Conservation (phyloP, 2,329 filamentous ascomycete species). For the Cryphonectria naterciae region DNA sequence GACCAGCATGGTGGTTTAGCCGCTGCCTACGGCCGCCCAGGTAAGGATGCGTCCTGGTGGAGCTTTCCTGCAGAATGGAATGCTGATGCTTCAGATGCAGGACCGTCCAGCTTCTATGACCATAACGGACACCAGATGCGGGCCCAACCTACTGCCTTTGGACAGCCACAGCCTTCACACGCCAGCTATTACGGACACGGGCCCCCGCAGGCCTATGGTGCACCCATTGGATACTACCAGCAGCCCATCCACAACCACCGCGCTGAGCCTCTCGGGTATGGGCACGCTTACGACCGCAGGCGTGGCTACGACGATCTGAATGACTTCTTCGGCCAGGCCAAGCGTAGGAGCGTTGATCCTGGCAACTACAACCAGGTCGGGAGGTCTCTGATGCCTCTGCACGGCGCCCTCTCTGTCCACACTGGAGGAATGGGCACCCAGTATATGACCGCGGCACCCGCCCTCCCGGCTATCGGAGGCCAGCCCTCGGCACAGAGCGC, state of each 20-base stretch:
- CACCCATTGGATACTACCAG: conserved; percentile 75
- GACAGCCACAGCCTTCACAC: conserved; percentile 56
- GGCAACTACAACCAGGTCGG: conserved; percentile 89
- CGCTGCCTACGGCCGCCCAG: conserved; percentile 55
- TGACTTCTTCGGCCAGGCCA: conserved; percentile 91
- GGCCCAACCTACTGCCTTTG: conserved; percentile 57
- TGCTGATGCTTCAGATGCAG: conserved; percentile 51
- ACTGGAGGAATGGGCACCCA: conserved; percentile 57
- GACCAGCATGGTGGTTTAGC: conserved; percentile 57
- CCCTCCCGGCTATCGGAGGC: conserved; percentile 59
- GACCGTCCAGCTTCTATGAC: conserved; percentile 64
- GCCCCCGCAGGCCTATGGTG: conserved; percentile 47
- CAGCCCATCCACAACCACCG: conserved; percentile 56
- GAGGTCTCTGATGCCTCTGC: conserved; percentile 81
- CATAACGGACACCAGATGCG: conserved; percentile 65
- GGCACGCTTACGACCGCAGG: conserved; percentile 70
- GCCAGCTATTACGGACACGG: conserved; percentile 64
- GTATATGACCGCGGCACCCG: conserved; percentile 53
- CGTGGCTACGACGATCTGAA: conserved; percentile 87
- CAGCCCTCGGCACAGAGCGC: conserved; percentile 59
- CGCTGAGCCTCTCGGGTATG: conserved; percentile 67
- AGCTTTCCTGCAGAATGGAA: conserved; percentile 32
- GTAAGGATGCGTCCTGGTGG: conserved; percentile 50
- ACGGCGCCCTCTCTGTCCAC: conserved; percentile 69
- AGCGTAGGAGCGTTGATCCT: conserved; percentile 88